Evolutionary conservation across 2,329 filamentous ascomycete species (phyloP).

Genomic region (Ophiostoma montium): DNA sequence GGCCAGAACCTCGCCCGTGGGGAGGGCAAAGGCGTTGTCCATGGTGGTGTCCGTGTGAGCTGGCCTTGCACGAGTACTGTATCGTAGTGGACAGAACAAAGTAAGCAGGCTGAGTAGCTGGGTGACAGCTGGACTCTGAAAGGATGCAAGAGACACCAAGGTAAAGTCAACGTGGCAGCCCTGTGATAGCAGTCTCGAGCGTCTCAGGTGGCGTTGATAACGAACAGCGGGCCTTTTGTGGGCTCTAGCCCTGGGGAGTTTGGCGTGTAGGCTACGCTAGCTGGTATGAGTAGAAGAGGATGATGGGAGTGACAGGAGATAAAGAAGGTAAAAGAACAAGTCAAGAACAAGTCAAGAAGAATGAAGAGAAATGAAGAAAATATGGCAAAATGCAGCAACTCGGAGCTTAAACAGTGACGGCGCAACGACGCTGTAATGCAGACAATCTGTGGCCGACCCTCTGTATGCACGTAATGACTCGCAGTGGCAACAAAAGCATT

Average conservation of each 20-base stretch:
- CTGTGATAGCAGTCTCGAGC: not conserved
- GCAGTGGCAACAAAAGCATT: too few relatives aligned
- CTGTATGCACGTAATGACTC: too few relatives aligned
- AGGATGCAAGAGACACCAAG: not conserved
- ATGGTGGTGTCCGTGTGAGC: too few relatives aligned
- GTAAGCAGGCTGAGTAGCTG: not conserved
- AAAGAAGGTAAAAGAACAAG: not conserved
- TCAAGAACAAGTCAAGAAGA: not conserved
- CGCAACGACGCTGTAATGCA: too few relatives aligned
- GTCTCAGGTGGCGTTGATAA: not conserved
- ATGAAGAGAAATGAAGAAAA: too few relatives aligned
- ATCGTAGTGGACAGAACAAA: too few relatives aligned
- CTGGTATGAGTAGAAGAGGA: not conserved
- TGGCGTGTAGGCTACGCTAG: not conserved
- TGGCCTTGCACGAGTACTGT: too few relatives aligned
- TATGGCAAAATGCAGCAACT: too few relatives aligned
- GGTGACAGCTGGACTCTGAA: not conserved
- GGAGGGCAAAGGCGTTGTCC: slow-evolving; percentile 48
- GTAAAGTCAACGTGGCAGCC: slow-evolving; percentile 1
- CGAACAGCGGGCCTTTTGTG: not conserved
- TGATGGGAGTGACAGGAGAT: not conserved
- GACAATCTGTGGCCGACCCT: too few relatives aligned
- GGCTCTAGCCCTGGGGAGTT: not conserved
- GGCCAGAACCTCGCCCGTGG: slow-evolving; percentile 43
- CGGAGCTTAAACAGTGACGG: too few relatives aligned